These are phyloP conservation scores for Theileria orientalis DNA, from an alignment of 169 alveolate genomes.

Conservation along the genomic window DNA sequence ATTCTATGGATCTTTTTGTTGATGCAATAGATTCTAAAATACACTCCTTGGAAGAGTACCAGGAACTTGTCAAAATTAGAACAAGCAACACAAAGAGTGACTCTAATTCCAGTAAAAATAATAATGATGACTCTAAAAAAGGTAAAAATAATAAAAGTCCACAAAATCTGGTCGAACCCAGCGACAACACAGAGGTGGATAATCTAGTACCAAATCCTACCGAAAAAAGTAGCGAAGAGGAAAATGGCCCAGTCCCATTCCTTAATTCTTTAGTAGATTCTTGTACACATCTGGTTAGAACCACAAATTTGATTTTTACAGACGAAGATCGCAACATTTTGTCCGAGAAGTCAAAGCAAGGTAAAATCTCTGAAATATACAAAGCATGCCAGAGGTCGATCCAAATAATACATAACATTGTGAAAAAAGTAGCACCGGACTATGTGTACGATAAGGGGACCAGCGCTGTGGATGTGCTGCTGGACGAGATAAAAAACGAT, in stretches of 20 bases:
- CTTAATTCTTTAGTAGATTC: neutral
- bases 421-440: neutral
- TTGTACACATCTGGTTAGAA: slow-evolving; percentile 8
- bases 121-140: too few relatives aligned
- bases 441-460: neutral
- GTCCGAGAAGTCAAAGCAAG: neutral
- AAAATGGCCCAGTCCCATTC: neutral
- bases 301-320: neutral
- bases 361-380: neutral
- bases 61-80: neutral
- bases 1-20: slow-evolving; percentile 58
- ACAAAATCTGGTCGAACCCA: neutral
- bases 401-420: neutral
- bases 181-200: neutral
- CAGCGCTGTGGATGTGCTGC: neutral
- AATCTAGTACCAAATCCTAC: neutral
- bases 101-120: neutral
- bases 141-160: neutral
- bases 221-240: neutral
- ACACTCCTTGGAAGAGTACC: slow-evolving; percentile 41
- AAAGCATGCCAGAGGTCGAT: neutral
- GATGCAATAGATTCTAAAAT: slow-evolving; percentile 38
- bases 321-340: neutral
- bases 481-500: slow-evolving; percentile 16
- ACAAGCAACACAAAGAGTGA: neutral